Evolutionary conservation across 2,329 filamentous ascomycete genomes (phyloP), one percentile per base, ranked within the genome.

Genomic region (Chrysoporthe deuterocubensis): DNA sequence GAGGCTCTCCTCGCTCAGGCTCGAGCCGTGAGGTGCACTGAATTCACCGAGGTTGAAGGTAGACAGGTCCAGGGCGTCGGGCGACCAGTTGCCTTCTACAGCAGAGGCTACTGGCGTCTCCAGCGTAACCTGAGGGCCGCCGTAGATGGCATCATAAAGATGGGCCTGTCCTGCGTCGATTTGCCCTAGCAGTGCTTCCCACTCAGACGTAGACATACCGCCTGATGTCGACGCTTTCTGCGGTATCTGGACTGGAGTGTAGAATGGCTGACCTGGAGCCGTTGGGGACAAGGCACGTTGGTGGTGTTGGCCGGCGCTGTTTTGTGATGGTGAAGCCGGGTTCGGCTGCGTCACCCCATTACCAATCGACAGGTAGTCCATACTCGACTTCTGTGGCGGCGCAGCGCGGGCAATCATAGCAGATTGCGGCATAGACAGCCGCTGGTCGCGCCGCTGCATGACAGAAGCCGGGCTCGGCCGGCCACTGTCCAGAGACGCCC

Each of bases 111-210:
- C 80, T 0, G 81, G 75, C 21, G 83, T 78, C 13, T 83, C 78
- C 43, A 84, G 76, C 4, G 79, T 80, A 70, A 81, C 78, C 58
- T 82, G 83, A 11, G 85, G 84, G 0, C 91, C 91, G 48, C 91
- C 92, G 72, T 94, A 94, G 66, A 93, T 93, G 52, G 90, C 90
- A 75, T 93, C 90, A 77, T 93, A 96, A n/a, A 96, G 90, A 75
- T 95, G 96, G 65, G 90, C 88, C 71, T 90, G 86, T 0, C 92
- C 92, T 46, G 89, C 89, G 73, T 97, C 93, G 76, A 97, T 89
- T 32, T 90, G 90, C 4, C 91, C 90, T 1, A 97, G 84, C 0
- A 97, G 84, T 1, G 90, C 88, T 77, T 97, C 93, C 94, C 93
- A 97, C 73, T 96, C 92, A 0, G 88, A 83, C 9, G 89, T 81